phyloP scores from a whole-genome alignment of 768 basidiomycete genomes.

The Leccinum olivaceopallidum region DNA sequence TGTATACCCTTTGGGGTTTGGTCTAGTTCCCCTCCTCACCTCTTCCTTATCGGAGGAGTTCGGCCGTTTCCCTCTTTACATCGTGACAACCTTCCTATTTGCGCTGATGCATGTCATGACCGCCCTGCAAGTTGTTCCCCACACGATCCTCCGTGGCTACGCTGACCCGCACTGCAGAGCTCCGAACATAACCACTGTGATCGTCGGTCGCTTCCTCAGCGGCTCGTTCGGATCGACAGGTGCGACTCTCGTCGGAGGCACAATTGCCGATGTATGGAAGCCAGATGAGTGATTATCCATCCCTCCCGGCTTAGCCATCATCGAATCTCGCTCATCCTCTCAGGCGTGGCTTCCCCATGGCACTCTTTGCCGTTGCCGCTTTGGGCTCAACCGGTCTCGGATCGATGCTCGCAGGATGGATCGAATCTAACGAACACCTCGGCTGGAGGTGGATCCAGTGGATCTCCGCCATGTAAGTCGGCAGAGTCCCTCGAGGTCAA shows the following conservation, averaged over 20 bases:
- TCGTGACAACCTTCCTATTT: slow-evolving; percentile 51
- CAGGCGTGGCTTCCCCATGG: slow-evolving; percentile 80
- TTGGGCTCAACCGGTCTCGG: slow-evolving; percentile 65
- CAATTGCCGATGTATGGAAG: slow-evolving; percentile 68
- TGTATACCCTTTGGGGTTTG: slow-evolving; percentile 62
- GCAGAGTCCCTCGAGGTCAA: background rate
- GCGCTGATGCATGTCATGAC: slow-evolving; percentile 48
- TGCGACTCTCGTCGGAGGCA: slow-evolving; percentile 75
- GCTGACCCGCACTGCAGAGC: slow-evolving; percentile 29
- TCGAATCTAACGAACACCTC: slow-evolving; percentile 56
- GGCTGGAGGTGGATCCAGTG: slow-evolving; percentile 87
- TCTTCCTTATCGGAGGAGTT: slow-evolving; percentile 76
- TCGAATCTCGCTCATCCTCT: slow-evolving; percentile 10
- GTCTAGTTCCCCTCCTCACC: slow-evolving; percentile 60
- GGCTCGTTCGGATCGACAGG: slow-evolving; percentile 71
- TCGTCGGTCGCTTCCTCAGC: slow-evolving; percentile 62
- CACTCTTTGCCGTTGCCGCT: slow-evolving; percentile 63
- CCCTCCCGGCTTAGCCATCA: background rate
- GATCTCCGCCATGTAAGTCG: slow-evolving; percentile 63
- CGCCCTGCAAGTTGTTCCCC: slow-evolving; percentile 27
- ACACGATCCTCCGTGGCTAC: background rate
- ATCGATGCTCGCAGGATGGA: slow-evolving; percentile 64
- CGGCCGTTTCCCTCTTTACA: slow-evolving; percentile 61
- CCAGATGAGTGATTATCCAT: slow-evolving; percentile 50
- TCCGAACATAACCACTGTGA: slow-evolving; percentile 58